These are phyloP conservation scores for Boletus eberwhitei DNA, from an alignment of 768 basidiomycete species.

Conservation along the genomic window DNA sequence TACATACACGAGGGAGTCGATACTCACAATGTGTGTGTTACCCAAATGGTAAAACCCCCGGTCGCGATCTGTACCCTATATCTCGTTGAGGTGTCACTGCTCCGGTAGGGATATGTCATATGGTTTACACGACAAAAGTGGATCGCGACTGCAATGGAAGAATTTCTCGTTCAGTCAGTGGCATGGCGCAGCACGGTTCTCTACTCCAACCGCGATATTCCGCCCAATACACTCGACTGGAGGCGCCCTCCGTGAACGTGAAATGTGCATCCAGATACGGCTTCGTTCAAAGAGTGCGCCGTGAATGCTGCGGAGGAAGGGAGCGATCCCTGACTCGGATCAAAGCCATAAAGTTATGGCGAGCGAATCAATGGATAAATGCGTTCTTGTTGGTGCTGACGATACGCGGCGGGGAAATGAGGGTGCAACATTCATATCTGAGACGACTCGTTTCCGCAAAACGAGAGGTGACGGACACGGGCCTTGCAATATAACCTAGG, in stretches of 20 bases:
- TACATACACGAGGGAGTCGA: constrained; percentile 11
- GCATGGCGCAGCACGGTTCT: constrained; percentile 6
- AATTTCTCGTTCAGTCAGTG: constrained; percentile 5
- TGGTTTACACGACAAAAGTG: constrained; percentile 12
- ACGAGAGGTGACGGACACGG: constrained; percentile 11
- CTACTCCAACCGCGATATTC: constrained; percentile 11
- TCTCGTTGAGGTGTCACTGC: constrained; percentile 9
- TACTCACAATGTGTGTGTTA: constrained; percentile 4
- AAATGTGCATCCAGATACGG: constrained; percentile 7
- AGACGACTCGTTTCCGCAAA: constrained; percentile 9
- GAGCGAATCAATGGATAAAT: constrained; percentile 6
- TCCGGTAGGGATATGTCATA: constrained; percentile 7
- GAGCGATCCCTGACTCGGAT: constrained; percentile 28
- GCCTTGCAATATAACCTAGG: constrained; percentile 9
- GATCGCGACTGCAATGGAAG: constrained; percentile 14
- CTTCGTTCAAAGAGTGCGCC: constrained; percentile 5
- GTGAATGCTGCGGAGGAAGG: constrained; percentile 10
- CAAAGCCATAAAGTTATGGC: constrained; percentile 16
- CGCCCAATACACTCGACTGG: constrained; percentile 9
- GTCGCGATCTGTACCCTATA: constrained; percentile 22
- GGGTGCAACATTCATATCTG: constrained; percentile 7
- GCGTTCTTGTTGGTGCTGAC: constrained; percentile 5
- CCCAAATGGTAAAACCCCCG: constrained; percentile 3
- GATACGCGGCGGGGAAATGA: constrained; percentile 1
- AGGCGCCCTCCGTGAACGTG: constrained; percentile 1